Conservation (phyloP, 2,329 filamentous ascomycete species). For the Lachnellula cervina region DNA sequence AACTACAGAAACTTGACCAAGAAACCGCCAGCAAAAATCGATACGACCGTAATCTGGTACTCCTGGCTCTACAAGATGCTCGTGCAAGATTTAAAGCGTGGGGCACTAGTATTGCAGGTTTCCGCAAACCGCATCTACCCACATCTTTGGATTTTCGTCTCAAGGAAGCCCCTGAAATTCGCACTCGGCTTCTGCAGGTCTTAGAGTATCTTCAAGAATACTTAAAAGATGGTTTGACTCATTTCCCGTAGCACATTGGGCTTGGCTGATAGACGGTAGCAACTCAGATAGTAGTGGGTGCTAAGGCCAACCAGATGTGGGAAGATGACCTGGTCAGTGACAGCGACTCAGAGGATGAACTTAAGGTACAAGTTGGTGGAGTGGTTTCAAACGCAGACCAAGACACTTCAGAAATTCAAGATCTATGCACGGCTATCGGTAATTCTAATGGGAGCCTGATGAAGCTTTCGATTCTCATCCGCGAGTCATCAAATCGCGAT, state of each 20-base stretch:
- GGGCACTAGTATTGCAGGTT: slow-evolving; percentile 23
- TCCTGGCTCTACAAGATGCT: slow-evolving; percentile 11
- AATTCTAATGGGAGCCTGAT: slow-evolving; percentile 18
- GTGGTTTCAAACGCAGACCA: background rate
- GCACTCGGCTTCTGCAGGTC: slow-evolving; percentile 16
- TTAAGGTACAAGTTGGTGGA: background rate
- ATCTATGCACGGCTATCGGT: slow-evolving; percentile 20
- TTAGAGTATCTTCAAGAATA: slow-evolving; percentile 19
- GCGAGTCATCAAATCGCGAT: slow-evolving; percentile 19
- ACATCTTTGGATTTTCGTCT: slow-evolving; percentile 24
- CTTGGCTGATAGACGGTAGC: slow-evolving; percentile 3
- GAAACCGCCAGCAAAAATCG: slow-evolving; percentile 1
- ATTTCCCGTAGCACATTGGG: background rate
- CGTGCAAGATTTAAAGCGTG: slow-evolving; percentile 20
- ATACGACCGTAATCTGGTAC: slow-evolving; percentile 10
- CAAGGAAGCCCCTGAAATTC: slow-evolving; percentile 19
- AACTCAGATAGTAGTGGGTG: slow-evolving; percentile 16
- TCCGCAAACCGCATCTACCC: slow-evolving; percentile 9
- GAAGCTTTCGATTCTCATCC: slow-evolving; percentile 24
- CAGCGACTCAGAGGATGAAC: slow-evolving; percentile 16
- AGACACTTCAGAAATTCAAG: slow-evolving; percentile 21
- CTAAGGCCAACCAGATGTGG: slow-evolving; percentile 17
- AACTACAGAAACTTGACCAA: background rate
- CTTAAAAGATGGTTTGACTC: slow-evolving; percentile 12
- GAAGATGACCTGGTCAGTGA: slow-evolving; percentile 11